Percentiles rank a stretch among this genome's conserved stretches.
Conservation (phyloP, 805 yeast species). For the Sugiyamaella qingdaonensis region DNA sequence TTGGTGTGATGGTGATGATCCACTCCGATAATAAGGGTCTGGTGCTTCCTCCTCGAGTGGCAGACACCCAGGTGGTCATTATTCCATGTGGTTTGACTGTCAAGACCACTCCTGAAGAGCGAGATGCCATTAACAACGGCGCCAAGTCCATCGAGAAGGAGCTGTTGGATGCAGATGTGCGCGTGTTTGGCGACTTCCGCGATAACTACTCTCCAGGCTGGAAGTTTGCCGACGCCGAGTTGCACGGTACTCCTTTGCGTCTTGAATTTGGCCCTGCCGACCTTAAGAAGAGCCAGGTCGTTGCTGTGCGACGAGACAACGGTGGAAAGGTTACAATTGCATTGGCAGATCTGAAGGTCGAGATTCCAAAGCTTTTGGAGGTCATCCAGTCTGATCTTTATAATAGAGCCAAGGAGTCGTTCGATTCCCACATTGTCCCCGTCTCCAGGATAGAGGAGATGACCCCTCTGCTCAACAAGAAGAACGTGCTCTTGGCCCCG, state of each 20-base stretch:
- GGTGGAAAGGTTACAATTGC: conserved; percentile 68
- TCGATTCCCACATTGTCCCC: conserved; percentile 75
- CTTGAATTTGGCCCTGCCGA: conserved; percentile 97
- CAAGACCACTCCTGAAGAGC: conserved; percentile 75
- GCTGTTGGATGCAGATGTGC: conserved; percentile 58
- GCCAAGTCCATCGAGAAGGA: conserved; percentile 64
- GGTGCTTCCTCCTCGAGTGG: conserved; percentile 95
- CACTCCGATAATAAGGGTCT: conserved; percentile 98
- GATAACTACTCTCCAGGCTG: conserved; percentile 97
- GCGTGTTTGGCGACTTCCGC: conserved; percentile 83
- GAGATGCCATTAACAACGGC: conserved; percentile 62
- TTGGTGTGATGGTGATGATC: conserved; percentile 99
- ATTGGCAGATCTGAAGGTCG: conserved; percentile 58
- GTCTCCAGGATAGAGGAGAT: conserved; percentile 89
- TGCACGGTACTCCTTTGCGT: conserved; percentile 92
- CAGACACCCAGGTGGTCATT: conserved; percentile 86
- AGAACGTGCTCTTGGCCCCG: conserved; percentile 88
- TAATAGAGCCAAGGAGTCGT: conserved; percentile 72
- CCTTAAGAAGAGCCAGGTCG: conserved; percentile 68
- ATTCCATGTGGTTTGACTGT: conserved; percentile 94
- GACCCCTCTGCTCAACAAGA: conserved; percentile 85
- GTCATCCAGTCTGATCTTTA: conserved; percentile 73
- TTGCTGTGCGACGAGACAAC: conserved; percentile 91
- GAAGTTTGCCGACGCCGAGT: conserved; percentile 97
- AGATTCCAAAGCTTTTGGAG: conserved; percentile 74